phyloP scores from a whole-genome alignment of 2,329 filamentous ascomycete species.

The Chaetomium sp. region DNA sequence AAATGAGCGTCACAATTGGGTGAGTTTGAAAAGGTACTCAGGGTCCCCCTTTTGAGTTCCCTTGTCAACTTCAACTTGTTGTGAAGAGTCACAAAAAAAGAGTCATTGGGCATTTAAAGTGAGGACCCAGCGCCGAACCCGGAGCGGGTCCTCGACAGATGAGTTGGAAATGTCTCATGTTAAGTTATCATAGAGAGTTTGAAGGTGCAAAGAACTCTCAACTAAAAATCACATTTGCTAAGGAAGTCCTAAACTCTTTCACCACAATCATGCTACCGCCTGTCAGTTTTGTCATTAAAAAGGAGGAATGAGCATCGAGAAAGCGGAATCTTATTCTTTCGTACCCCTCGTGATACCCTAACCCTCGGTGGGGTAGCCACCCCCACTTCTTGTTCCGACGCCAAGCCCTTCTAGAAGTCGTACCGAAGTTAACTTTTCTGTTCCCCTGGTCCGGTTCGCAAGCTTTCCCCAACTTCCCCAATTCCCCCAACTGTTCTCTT shows the following conservation, averaged over 20 bases:
- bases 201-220: background rate
- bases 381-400: background rate
- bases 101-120: constrained; percentile 3
- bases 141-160: constrained; percentile 11
- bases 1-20: background rate
- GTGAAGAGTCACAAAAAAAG: constrained; percentile 7
- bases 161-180: background rate
- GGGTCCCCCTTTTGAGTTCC: background rate
- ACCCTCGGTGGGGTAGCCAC: background rate
- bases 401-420: constrained; percentile 11
- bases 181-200: background rate
- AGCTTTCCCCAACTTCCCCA: too few species aligned
- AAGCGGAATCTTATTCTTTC: too few species aligned
- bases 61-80: background rate
- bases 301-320: too few species aligned
- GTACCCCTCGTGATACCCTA: background rate
- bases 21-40: background rate
- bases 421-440: background rate
- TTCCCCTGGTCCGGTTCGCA: background rate
- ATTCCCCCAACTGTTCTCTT: too few species aligned
- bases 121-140: constrained; percentile 7
- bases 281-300: too few species aligned
- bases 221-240: background rate
- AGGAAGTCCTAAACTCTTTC: too few species aligned
- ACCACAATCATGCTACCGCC: too few species aligned